Percentiles rank a stretch among this genome's conserved stretches.
Evolutionary conservation across 2,329 filamentous ascomycete genomes (phyloP).

Genomic region (Neonectria punicea): DNA sequence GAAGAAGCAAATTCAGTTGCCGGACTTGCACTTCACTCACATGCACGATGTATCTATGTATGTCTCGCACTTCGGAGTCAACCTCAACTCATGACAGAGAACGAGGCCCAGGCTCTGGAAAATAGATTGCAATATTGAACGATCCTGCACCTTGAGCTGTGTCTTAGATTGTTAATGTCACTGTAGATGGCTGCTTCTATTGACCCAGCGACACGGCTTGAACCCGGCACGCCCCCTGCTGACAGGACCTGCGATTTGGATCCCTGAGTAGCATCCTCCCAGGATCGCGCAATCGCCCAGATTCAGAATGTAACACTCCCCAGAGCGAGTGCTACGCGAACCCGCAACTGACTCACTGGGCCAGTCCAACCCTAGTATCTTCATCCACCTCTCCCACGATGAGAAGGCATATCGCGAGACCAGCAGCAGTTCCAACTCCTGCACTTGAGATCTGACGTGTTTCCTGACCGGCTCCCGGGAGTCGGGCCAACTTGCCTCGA

Average conservation of each 20-base stretch:
- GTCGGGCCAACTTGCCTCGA: neutral
- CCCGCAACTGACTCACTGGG: slow-evolving; percentile 1
- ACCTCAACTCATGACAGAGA: neutral
- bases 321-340: neutral
- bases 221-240: slow-evolving; percentile 4
- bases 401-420: neutral
- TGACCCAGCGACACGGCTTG: slow-evolving; percentile 1
- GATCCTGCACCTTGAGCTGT: slow-evolving; percentile 22
- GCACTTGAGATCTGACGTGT: slow-evolving; percentile 18
- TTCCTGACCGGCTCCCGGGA: slow-evolving; percentile 1
- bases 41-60: neutral
- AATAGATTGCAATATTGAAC: neutral
- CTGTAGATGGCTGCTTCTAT: neutral
- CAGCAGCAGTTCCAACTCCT: neutral
- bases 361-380: slow-evolving; percentile 8
- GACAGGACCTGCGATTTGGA: slow-evolving; percentile 1
- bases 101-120: neutral
- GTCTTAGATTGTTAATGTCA: neutral
- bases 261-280: slow-evolving; percentile 6
- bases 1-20: slow-evolving; percentile 6
- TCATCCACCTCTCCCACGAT: slow-evolving; percentile 3
- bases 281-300: neutral
- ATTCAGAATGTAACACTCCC: slow-evolving; percentile 21
- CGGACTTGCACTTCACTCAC: neutral
- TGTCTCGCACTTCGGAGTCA: neutral